A percentile compares a stretch with the other conserved stretches of the same genome.
phyloP scores from a whole-genome alignment of 2,329 filamentous ascomycete genomes.

The Penicillium sp. region DNA sequence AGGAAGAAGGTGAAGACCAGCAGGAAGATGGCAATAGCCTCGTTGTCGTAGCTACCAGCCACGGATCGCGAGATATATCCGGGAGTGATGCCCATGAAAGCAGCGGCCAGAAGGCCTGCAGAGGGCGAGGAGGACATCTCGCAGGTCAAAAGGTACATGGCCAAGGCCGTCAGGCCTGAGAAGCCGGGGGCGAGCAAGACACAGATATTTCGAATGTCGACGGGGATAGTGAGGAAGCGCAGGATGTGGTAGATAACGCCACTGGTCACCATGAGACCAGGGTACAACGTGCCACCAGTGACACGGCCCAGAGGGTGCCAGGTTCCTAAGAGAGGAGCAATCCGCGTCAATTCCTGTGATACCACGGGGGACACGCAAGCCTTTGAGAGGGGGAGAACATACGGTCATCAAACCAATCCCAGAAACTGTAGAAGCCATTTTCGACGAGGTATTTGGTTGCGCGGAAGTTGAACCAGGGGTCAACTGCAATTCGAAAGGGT shows the following conservation, averaged over 20 bases:
- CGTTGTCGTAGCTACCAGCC: constrained; percentile 97
- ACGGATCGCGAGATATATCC: constrained; percentile 98
- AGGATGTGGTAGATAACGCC: constrained; percentile 94
- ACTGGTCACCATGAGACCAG: constrained; percentile 98
- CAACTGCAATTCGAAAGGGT: constrained; percentile 60
- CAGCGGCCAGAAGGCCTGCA: constrained; percentile 87
- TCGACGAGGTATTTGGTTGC: constrained; percentile 96
- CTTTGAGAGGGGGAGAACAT: constrained; percentile 34
- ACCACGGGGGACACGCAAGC: constrained; percentile 8
- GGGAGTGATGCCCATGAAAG: constrained; percentile 95
- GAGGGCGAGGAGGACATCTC: constrained; percentile 97
- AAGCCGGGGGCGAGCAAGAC: constrained; percentile 92
- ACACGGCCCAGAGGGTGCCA: constrained; percentile 98
- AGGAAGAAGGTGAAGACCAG: constrained; percentile 98
- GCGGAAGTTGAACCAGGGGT: constrained; percentile 99
- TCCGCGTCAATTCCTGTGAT: constrained; percentile 18
- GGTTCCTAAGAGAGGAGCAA: constrained; percentile 59
- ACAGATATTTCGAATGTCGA: constrained; percentile 98
- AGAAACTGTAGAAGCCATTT: constrained; percentile 97
- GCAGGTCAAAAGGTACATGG: constrained; percentile 90
- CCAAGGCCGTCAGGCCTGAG: constrained; percentile 89
- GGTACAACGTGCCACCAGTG: constrained; percentile 97
- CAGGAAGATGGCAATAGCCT: constrained; percentile 98
- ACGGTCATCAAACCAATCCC: constrained; percentile 99
- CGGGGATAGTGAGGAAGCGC: constrained; percentile 80